Evolutionary conservation across 169 alveolate species (phyloP), one percentile per base, ranked within the genome.

Genomic region (Babesia ovata): DNA sequence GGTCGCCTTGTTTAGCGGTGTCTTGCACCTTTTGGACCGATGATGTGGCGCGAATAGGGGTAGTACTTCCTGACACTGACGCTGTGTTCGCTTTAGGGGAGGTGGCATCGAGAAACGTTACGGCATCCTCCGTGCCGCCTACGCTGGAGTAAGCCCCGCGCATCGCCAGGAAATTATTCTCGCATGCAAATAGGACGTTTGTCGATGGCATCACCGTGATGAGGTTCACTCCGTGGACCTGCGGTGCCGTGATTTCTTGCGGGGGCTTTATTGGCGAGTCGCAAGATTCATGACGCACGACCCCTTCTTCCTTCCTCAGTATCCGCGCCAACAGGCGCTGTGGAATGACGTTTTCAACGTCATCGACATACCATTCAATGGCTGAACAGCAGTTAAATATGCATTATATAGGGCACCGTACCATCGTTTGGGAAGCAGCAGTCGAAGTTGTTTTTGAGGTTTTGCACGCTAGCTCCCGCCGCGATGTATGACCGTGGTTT

Each of bases 371-470:
- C 90, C 90, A 83, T 29, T 83, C 90, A n/a, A 83, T 83, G 16
- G 45, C 89, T 79, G 66, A 17, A 48, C 50, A 28, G 19, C 65
- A 52, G 16, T 39, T 7, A 3, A 45, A 7, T n/a, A n/a, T 3
- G n/a, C n/a, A 11, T 11, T 33, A 6, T 9, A 19, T 22, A 28
- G 3, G 12, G 17, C 54, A 3, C 9, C 77, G 12, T 44, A 79
- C 87, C 67, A 8, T 72, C 66, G 33, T 81, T 81, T 0, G 84
- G 85, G 84, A 81, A 81, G 39, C 88, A 81, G 53, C 77, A 81
- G 62, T 81, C 88, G 50, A 81, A 72, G 28, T 16, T 26, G 12
- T 21, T 14, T 26, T 42, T 26, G 21, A 81, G 17, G 54, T 21
- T 61, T 53, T 7, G 39, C 12, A 81, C 13, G 42, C 85, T 71